Percentiles rank a stretch among this genome's conserved stretches.
These are phyloP conservation scores for Neofusicoccum sp. DNA, from an alignment of 2,329 filamentous ascomycete genomes.

Conservation along the genomic window DNA sequence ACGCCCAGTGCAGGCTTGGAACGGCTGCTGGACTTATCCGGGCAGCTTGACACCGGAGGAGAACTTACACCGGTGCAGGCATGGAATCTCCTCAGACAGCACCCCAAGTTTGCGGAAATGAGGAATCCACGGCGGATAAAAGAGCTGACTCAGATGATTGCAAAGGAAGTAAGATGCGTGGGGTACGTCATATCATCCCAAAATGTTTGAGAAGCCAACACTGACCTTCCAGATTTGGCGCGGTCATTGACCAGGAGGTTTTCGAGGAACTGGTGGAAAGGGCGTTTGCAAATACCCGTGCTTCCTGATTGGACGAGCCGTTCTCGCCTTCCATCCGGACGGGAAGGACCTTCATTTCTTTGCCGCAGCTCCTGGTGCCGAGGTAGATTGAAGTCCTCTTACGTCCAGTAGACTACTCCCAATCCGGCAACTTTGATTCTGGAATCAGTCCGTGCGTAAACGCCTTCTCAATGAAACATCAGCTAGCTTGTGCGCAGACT, in stretches of 20 bases:
- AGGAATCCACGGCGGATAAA: conserved; percentile 21
- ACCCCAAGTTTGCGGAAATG: conserved; percentile 26
- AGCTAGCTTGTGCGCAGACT: no score
- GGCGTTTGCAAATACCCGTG: no score
- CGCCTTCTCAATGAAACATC: no score
- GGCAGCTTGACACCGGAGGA: conserved; percentile 23
- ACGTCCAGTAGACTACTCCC: no score
- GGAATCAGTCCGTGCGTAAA: no score
- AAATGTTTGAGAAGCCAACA: not conserved
- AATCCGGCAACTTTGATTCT: no score
- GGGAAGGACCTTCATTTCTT: no score
- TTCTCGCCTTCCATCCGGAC: no score
- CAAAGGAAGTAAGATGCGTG: not conserved
- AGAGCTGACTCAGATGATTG: not conserved
- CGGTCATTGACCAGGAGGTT: not conserved
- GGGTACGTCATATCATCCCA: not conserved
- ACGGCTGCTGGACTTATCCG: conserved; percentile 24
- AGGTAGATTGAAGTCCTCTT: no score
- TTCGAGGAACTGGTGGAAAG: not conserved
- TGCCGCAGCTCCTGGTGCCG: no score
- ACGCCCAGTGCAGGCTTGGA: conserved; percentile 24
- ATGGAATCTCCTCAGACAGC: conserved; percentile 31
- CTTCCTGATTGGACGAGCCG: no score
- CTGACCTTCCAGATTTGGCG: not conserved
- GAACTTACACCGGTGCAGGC: conserved; percentile 40